Base-by-base conservation (phyloP, 1,139 yeast genomes). In the Debaryomyces nepalensis region DNA sequence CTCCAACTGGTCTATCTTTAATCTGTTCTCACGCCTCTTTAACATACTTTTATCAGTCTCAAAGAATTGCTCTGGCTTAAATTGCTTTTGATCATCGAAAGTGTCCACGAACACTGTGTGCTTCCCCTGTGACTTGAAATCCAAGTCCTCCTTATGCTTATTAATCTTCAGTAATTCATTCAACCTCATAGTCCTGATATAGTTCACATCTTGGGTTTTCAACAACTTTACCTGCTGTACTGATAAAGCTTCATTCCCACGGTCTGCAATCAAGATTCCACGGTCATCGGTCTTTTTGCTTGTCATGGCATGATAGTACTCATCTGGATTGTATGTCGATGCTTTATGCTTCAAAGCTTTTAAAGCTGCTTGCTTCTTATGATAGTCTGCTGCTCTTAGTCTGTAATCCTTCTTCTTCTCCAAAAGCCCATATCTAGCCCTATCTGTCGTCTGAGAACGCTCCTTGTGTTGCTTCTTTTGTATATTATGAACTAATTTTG, bases 401-500 rank as follows among this genome's bases (percentile, higher is more conserved):
- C 79, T 81, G 65, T 93, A 93, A 65, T 93, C 99, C 66, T 91
- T 91, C 74, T 93, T 95, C 77, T 93, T 93, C 65, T 93, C 98
- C 40, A 93, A 75, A 26, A 90, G 79, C 27, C 98, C 98, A 65
- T 76, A 83, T 58, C 77, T 79, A 55, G 81, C 74, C 46, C 99
- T 76, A 38, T 81, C 83, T 37, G 71, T 72, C 2, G 90, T 85
- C 65, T 93, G 99, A 7, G 96, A 80, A 58, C 99, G 81, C 69
- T 93, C 99, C 51, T 90, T 74, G 58, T 93, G 99, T 73, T 93
- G 98, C 58, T 89, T 93, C 71, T 93, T 93, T 66, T 93, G 97
- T 23, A 91, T 83, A 61, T 87, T 87, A 64, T 90, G 97, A 14
- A 86, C 93, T 36, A 87, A 68, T 49, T 84, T 84, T 30, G 87